These are phyloP conservation scores for Dictyostelium capitatum DNA, from an alignment of 78 protist species.

Conservation along the genomic window DNA sequence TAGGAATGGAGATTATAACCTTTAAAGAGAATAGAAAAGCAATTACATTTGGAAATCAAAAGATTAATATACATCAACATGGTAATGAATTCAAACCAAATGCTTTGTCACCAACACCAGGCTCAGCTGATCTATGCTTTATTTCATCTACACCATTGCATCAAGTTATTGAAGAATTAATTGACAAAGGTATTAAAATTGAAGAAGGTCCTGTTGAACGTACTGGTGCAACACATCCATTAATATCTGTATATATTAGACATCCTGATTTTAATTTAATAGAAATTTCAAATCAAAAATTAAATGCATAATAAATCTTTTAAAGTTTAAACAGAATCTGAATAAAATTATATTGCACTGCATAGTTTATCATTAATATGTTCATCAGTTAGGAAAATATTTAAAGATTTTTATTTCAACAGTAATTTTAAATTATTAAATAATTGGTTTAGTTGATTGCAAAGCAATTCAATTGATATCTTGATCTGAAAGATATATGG, in stretches of 20 bases:
- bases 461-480: too few species aligned
- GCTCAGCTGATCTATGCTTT: conserved; percentile 51
- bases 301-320: too few species aligned
- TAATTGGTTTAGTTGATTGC: too few species aligned
- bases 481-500: too few species aligned
- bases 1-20: conserved; percentile 33
- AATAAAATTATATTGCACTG: too few species aligned
- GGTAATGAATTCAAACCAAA: conserved; percentile 31
- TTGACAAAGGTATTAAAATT: neutral
- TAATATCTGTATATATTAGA: conserved; percentile 30
- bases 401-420: too few species aligned
- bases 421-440: too few species aligned
- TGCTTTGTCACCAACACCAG: conserved; percentile 11
- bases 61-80: conserved; percentile 42
- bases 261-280: conserved; percentile 62
- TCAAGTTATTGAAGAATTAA: neutral
- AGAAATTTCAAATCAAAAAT: conserved; percentile 43
- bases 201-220: conserved; percentile 58
- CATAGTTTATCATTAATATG: too few species aligned
- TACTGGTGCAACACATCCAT: conserved; percentile 48
- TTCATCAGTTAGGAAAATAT: too few species aligned
- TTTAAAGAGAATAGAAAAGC: conserved; percentile 15
- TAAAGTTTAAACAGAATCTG: too few species aligned
- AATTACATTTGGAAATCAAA: conserved; percentile 21
- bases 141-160: conserved; percentile 9